These are phyloP conservation scores for Peziza echinospora DNA, from an alignment of 495 filamentous ascomycete species.

Conservation along the genomic window DNA sequence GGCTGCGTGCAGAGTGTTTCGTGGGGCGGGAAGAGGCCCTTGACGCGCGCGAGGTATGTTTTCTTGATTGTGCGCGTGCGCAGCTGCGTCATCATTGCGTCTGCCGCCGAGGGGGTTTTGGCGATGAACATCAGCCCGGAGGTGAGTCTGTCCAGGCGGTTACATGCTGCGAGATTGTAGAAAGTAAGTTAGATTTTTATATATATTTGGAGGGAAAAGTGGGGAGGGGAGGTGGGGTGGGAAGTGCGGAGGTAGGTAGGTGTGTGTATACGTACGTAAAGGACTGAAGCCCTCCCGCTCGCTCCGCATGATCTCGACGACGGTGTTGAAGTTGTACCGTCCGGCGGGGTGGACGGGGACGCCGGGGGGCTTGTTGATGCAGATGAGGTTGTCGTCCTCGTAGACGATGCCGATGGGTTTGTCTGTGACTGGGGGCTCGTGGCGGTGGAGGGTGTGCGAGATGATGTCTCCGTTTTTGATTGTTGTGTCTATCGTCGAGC, in stretches of 20 bases:
- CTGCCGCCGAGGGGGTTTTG: slow-evolving; percentile 60
- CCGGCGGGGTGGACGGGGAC: slow-evolving; percentile 89
- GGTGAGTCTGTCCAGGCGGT: slow-evolving; percentile 80
- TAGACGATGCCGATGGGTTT: slow-evolving; percentile 60
- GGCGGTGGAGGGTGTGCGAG: slow-evolving; percentile 81
- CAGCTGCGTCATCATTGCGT: slow-evolving; percentile 49
- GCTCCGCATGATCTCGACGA: slow-evolving; percentile 77
- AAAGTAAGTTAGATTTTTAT: too few relatives aligned
- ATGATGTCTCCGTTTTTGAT: slow-evolving; percentile 69
- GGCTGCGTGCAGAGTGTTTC: slow-evolving; percentile 78
- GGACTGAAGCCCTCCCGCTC: slow-evolving; percentile 55
- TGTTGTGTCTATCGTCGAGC: slow-evolving; percentile 28
- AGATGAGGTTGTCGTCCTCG: slow-evolving; percentile 76
- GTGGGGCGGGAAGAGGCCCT: slow-evolving; percentile 68
- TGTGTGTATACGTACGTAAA: slow-evolving; percentile 26
- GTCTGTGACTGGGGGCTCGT: slow-evolving; percentile 81
- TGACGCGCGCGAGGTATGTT: slow-evolving; percentile 82
- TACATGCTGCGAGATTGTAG: slow-evolving; percentile 46
- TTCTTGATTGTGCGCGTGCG: slow-evolving; percentile 59
- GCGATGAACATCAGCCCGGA: slow-evolving; percentile 96
- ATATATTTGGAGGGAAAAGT: too few relatives aligned
- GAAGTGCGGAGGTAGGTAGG: too few relatives aligned
- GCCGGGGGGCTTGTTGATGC: slow-evolving; percentile 90
- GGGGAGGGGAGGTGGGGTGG: background rate
- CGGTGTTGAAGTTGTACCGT: slow-evolving; percentile 81